Evolutionary conservation across 2,329 filamentous ascomycete species (phyloP), one percentile per base, ranked within the genome.

Genomic region (Alternaria gaisen): DNA sequence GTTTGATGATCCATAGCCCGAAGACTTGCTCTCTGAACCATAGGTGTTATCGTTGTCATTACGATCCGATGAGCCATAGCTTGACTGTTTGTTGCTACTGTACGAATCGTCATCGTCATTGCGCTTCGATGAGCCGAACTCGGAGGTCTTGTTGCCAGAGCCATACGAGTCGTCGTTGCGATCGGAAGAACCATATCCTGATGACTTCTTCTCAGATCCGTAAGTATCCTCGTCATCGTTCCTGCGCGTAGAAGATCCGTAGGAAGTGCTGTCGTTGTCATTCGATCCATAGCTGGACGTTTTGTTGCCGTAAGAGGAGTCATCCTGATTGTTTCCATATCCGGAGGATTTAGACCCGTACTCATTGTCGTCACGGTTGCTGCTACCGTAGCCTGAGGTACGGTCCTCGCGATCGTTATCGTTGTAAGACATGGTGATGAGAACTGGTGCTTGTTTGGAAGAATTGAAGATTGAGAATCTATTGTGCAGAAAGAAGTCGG

Each of bases 391-490:
- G 40, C 53, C 53, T 30, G 51, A 59, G 26, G 53, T 47, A 50
- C 46, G 44, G 5, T 53, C 43, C 40, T 51, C 53, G 47, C 50
- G 46, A 18, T 63, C 54, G 50, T 58, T 58, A 28, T 43, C 24
- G 60, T 56, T 62, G 41, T 62, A 62, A 56, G 60, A 62, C 60
- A 62, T 62, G 26, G 16, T 58, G 44, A 56, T 12, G 36, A 22
- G 32, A 20, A 32, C 9, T 24, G 40, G 34, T 50, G 26, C 9
- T 22, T n/a, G 28, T 7, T 50, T 42, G 24, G 28, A 16, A 28
- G 34, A 48, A 9, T 44, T n/a, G 36, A 28, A 26, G n/a, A 20
- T 4, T 34, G 6, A 16, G 20, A 51, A 16, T 32, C 12, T 24
- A 14, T 50, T 14, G 43, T 30, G 34, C 12, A 34, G 10, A 26